These are phyloP conservation scores for Cotoneaster glaucophyllus DNA, from an alignment of 306 rosid species.

Conservation along the genomic window DNA sequence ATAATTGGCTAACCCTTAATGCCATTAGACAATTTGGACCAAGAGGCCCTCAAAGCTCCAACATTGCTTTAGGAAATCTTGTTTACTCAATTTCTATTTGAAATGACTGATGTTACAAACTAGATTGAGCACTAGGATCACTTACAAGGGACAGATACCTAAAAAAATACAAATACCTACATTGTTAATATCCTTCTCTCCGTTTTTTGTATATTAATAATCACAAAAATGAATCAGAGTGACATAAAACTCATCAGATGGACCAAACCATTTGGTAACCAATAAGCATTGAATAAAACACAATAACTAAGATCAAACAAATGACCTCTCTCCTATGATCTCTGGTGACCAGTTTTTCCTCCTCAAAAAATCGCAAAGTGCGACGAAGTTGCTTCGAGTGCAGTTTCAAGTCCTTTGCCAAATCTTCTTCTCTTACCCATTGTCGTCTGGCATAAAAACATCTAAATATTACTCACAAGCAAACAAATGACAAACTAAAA, in stretches of 20 bases:
- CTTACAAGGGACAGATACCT: no score
- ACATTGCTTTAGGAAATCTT: no score
- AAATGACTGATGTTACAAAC: no score
- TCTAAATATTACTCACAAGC: background rate
- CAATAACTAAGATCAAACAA: conserved; percentile 5
- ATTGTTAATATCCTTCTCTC: no score
- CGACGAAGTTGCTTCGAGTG: conserved; percentile 91
- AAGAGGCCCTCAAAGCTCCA: no score
- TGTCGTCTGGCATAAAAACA: conserved; percentile 48
- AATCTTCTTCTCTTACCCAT: conserved; percentile 97
- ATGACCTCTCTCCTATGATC: conserved; percentile 89
- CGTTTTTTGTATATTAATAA: background rate
- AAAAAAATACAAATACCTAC: no score
- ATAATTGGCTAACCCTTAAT: no score
- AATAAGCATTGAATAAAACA: conserved; percentile 7
- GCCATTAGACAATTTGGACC: no score
- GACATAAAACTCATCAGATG: background rate
- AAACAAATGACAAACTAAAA: conserved; percentile 6
- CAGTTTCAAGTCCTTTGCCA: conserved; percentile 90
- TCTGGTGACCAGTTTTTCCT: conserved; percentile 83
- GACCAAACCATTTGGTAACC: background rate
- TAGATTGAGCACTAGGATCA: no score
- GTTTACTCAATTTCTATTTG: no score
- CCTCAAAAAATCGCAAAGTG: conserved; percentile 77
- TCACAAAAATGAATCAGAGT: background rate